These are phyloP conservation scores for Chrysopogon serrulatus DNA, from an alignment of 176 grass and related monocot genomes.

Conservation along the genomic window DNA sequence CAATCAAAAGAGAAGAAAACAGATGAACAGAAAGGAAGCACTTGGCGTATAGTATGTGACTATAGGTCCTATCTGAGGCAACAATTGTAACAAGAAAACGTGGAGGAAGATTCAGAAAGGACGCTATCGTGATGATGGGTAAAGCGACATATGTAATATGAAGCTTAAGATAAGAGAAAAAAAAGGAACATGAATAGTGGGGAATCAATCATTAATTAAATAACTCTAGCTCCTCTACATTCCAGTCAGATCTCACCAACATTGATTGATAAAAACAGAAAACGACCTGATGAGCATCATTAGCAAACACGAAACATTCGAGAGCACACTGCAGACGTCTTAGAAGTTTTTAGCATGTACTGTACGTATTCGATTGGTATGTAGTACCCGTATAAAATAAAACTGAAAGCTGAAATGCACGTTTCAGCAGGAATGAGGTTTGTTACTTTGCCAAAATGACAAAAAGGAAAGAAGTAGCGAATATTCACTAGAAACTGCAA, in stretches of 20 bases:
- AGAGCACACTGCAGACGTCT: neutral
- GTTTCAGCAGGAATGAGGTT: neutral
- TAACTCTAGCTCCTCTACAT: neutral
- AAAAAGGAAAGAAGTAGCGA: neutral
- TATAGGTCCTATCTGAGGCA: neutral
- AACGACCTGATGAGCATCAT: neutral
- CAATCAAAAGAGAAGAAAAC: neutral
- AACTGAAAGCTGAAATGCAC: neutral
- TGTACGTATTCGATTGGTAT: neutral
- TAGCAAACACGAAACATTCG: neutral
- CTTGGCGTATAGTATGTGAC: neutral
- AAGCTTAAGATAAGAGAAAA: neutral
- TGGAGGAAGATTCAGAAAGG: neutral
- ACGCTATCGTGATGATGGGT: neutral
- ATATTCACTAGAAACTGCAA: neutral
- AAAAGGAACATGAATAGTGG: neutral
- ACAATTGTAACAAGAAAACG: neutral
- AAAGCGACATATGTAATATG: neutral
- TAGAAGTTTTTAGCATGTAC: neutral
- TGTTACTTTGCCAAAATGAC: slow-evolving; percentile 20
- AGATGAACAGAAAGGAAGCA: slow-evolving; percentile 5
- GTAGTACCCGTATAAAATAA: neutral
- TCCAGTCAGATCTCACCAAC: slow-evolving; percentile 9
- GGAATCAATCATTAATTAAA: neutral
- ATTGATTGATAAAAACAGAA: slow-evolving; percentile 14